A percentile compares a stretch with the other conserved stretches of the same genome.
These are phyloP conservation scores for Camelina hispida DNA, from an alignment of 345 rosid genomes.

Conservation along the genomic window DNA sequence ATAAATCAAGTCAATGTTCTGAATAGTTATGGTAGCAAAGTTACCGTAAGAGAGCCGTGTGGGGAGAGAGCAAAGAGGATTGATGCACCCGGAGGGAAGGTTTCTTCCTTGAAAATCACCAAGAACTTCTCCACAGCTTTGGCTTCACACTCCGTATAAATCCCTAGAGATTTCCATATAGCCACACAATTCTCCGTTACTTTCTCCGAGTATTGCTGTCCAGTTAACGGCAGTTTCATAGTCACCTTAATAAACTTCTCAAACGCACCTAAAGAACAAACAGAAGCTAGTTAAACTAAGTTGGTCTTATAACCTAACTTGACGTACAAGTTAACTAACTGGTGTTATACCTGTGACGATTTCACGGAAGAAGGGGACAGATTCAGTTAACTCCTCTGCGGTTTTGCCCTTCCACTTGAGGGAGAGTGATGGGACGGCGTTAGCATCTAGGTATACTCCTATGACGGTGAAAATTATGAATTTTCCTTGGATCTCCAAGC, in stretches of 20 bases:
- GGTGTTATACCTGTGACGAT: conserved; percentile 66
- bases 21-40: neutral
- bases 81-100: conserved; percentile 72
- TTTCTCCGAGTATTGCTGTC: conserved; percentile 71
- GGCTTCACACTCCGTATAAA: conserved; percentile 74
- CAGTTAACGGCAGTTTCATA: conserved; percentile 68
- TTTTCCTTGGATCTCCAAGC: conserved; percentile 73
- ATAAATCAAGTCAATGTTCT: neutral
- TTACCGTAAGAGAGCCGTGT: conserved; percentile 64
- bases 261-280: conserved; percentile 51
- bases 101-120: conserved; percentile 63
- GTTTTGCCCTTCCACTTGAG: conserved; percentile 75
- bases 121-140: conserved; percentile 66
- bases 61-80: conserved; percentile 67
- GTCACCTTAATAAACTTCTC: conserved; percentile 73
- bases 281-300: neutral
- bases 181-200: conserved; percentile 78
- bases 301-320: neutral
- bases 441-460: conserved; percentile 73
- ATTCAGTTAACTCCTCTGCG: conserved; percentile 57
- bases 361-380: conserved; percentile 75
- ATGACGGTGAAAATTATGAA: conserved; percentile 80
- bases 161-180: conserved; percentile 70
- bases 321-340: neutral
- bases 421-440: conserved; percentile 58